Percentiles rank a stretch among this genome's conserved stretches.
Evolutionary conservation across 345 rosid genomes (phyloP).

Genomic region (Eucalyptus microcorys): DNA sequence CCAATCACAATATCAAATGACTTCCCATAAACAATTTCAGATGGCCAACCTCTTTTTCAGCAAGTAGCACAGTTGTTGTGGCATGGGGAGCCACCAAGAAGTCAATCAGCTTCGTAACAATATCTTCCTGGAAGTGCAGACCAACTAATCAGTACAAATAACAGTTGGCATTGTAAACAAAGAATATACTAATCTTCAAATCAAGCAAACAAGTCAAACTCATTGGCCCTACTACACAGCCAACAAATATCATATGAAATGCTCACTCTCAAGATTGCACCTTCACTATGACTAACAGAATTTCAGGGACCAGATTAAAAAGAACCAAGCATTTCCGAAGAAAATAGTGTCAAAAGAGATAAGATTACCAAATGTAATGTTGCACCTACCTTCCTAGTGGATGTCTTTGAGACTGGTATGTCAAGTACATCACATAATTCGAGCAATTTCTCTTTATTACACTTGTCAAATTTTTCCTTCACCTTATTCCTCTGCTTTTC

Average conservation of each 20-base stretch:
- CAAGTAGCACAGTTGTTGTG: constrained; percentile 41
- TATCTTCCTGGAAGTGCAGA: constrained; percentile 57
- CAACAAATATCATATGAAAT: background rate
- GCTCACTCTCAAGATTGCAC: background rate
- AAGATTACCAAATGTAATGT: background rate
- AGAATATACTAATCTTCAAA: background rate
- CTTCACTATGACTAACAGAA: background rate
- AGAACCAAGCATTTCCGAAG: background rate
- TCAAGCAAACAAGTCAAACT: background rate
- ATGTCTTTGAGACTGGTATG: constrained; percentile 44
- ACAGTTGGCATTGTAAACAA: background rate
- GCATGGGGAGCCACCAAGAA: constrained; percentile 82
- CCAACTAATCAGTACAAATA: background rate
- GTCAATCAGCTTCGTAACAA: constrained; percentile 51
- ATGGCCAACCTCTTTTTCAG: constrained; percentile 41
- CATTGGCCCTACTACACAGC: background rate
- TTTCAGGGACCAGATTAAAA: background rate
- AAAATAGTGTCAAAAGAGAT: background rate
- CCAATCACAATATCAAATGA: background rate
- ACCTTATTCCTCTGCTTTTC: constrained; percentile 68
- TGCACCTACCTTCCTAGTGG: constrained; percentile 64
- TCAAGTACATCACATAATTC: constrained; percentile 87
- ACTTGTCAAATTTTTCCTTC: constrained; percentile 79
- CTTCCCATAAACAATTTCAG: background rate
- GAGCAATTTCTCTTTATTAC: constrained; percentile 64